Evolutionary conservation across 352 stramenopile species (phyloP).

Genomic region (Phytophthora fragariaefolia): DNA sequence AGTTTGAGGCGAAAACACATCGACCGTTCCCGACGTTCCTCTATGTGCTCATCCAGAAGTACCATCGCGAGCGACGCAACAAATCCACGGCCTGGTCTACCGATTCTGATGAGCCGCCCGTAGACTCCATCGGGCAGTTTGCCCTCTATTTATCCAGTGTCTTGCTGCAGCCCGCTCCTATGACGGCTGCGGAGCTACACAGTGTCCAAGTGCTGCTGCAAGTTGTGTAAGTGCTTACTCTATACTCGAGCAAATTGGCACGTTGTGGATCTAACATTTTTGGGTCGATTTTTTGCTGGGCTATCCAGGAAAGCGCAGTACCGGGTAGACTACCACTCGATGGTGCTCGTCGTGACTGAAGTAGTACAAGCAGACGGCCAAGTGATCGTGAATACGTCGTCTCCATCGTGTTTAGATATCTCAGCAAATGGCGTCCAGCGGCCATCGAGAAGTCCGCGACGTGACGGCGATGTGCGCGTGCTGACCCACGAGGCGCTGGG

Average conservation of each 20-base stretch:
- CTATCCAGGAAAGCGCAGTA: conserved; percentile 49
- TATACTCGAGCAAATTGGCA: background rate
- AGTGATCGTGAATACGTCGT: conserved; percentile 45
- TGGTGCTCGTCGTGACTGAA: conserved; percentile 42
- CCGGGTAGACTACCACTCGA: conserved; percentile 46
- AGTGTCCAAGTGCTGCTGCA: conserved; percentile 81
- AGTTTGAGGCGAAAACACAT: conserved; percentile 85
- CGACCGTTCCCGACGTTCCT: conserved; percentile 81
- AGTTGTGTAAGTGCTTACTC: conserved; percentile 71
- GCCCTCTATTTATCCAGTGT: conserved; percentile 76
- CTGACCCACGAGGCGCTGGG: conserved; percentile 55
- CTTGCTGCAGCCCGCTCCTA: conserved; percentile 57
- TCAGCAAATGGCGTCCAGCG: conserved; percentile 9
- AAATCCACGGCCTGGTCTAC: conserved; percentile 58
- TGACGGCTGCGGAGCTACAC: conserved; percentile 67
- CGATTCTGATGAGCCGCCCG: conserved; percentile 63
- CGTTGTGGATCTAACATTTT: background rate
- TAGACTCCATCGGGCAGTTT: conserved; percentile 86
- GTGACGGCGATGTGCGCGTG: conserved; percentile 31
- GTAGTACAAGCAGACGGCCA: conserved; percentile 46
- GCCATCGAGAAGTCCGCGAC: conserved; percentile 14
- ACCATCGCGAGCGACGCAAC: conserved; percentile 73
- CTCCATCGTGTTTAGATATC: conserved; percentile 27
- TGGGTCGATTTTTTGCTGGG: conserved; percentile 1
- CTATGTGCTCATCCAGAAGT: conserved; percentile 85